These are phyloP conservation scores for Neurospora intermedia DNA, from an alignment of 495 filamentous ascomycete genomes.

Conservation along the genomic window DNA sequence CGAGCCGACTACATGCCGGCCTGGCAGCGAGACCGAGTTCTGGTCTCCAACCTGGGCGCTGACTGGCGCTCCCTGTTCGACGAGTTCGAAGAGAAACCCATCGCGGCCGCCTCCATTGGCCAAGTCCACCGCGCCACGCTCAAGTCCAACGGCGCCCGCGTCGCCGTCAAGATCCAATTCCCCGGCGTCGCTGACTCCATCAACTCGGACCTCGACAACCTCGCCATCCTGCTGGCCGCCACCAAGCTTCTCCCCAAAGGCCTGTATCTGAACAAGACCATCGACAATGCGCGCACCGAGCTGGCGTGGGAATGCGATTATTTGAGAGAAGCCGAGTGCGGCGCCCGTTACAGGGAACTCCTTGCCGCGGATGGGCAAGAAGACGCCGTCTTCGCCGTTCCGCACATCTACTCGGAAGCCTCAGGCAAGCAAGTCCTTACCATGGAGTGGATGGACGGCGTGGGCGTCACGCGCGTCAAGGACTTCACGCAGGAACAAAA, in stretches of 20 bases:
- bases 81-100: slow-evolving; percentile 80
- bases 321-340: slow-evolving; percentile 71
- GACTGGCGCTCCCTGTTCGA: slow-evolving; percentile 79
- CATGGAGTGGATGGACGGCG: slow-evolving; percentile 80
- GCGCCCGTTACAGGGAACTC: slow-evolving; percentile 59
- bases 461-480: slow-evolving; percentile 72
- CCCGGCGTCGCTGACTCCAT: slow-evolving; percentile 94
- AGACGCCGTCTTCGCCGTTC: slow-evolving; percentile 62
- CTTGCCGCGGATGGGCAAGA: slow-evolving; percentile 47
- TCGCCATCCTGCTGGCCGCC: slow-evolving; percentile 80
- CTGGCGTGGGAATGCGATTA: slow-evolving; percentile 98
- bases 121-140: slow-evolving; percentile 86
- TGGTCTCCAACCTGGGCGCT: slow-evolving; percentile 64
- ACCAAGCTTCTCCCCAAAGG: slow-evolving; percentile 83
- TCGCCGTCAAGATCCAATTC: slow-evolving; percentile 96
- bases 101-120: slow-evolving; percentile 95
- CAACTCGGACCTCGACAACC: slow-evolving; percentile 87
- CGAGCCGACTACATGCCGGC: slow-evolving; percentile 96
- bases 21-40: slow-evolving; percentile 77
- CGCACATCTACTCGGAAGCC: slow-evolving; percentile 65
- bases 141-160: slow-evolving; percentile 58
- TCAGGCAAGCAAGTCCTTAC: slow-evolving; percentile 82
- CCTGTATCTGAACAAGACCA: slow-evolving; percentile 91
- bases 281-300: slow-evolving; percentile 89
- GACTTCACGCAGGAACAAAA: slow-evolving; percentile 67